Percentiles rank a stretch among this genome's conserved stretches.
phyloP scores from a whole-genome alignment of 345 rosid species.

The Lenwebbia sp. region DNA sequence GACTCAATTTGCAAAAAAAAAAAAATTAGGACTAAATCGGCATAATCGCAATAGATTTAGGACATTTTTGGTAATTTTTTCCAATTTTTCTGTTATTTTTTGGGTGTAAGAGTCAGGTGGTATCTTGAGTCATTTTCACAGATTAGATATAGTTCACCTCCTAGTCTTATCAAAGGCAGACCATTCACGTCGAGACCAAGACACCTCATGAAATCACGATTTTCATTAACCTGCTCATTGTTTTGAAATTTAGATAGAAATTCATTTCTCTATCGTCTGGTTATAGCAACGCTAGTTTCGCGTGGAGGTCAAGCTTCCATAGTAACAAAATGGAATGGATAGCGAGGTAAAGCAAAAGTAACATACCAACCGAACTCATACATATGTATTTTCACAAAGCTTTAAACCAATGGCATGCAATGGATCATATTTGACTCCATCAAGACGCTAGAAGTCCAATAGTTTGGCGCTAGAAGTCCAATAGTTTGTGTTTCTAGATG shows the following conservation, averaged over 20 bases:
- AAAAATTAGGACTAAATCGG: no score
- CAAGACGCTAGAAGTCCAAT: no score
- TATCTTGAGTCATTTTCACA: not conserved
- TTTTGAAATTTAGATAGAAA: accelerated
- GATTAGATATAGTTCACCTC: not conserved
- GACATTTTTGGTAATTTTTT: no score
- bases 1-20: no score
- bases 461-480: no score
- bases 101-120: not conserved
- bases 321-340: not conserved
- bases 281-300: not conserved
- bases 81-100: no score
- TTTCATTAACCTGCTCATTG: not conserved
- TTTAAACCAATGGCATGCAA: not conserved
- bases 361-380: not conserved
- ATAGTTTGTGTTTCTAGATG: not conserved
- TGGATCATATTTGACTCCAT: not conserved
- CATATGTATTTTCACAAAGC: not conserved
- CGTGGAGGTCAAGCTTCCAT: not conserved
- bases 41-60: no score
- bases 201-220: not conserved
- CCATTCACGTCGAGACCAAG: no score
- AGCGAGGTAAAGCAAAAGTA: not conserved
- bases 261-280: not conserved
- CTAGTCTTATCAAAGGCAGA: no score